phyloP scores from a whole-genome alignment of 2,329 filamentous ascomycete genomes.

The Penicillium sp. region DNA sequence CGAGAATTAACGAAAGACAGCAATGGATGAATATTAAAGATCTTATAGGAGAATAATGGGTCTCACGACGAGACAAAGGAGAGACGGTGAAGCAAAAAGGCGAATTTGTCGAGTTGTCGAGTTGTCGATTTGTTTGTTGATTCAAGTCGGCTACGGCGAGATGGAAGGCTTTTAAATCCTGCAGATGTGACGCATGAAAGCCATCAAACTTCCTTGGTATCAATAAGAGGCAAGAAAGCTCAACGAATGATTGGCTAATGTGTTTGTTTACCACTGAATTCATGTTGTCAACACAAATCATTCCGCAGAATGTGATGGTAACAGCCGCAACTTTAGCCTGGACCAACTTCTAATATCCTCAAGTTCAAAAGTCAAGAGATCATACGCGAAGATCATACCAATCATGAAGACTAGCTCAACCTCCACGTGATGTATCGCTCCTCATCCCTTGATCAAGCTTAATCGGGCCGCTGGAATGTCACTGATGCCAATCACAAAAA shows the following conservation, averaged over 20 bases:
- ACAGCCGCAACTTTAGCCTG: background rate
- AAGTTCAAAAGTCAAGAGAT: background rate
- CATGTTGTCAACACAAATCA: background rate
- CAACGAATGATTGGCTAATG: background rate
- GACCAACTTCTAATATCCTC: background rate
- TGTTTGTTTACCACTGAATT: background rate
- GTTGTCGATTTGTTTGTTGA: background rate
- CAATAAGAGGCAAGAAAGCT: background rate
- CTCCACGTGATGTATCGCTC: background rate
- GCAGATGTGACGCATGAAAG: background rate
- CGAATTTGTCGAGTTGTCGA: slow-evolving; percentile 4
- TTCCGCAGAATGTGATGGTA: background rate
- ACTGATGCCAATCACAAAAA: background rate
- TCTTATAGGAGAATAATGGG: background rate
- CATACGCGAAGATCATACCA: background rate
- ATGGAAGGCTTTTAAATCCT: background rate
- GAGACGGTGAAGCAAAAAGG: background rate
- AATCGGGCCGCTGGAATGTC: background rate
- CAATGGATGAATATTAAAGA: slow-evolving; percentile 3
- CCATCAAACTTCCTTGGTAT: background rate
- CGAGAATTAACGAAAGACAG: slow-evolving; percentile 18
- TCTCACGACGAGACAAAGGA: background rate
- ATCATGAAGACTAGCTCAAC: background rate
- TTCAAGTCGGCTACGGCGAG: background rate
- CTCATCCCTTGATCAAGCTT: background rate